Base-by-base conservation (phyloP, 805 yeast species). In the Barnettozyma vustinii region DNA sequence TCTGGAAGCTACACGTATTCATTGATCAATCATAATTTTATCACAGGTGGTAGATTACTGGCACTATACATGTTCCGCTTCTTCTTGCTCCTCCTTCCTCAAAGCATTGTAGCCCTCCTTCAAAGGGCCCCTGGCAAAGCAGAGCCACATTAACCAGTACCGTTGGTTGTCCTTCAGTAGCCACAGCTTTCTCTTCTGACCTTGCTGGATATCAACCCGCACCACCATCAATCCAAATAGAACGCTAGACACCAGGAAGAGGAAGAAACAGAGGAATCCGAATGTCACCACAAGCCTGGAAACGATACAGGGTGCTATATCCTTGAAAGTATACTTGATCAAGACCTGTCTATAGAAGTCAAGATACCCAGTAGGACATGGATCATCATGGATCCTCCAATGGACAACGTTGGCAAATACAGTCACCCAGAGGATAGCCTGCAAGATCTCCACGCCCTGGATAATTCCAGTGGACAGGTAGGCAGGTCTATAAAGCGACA, bases 91-190 rank as follows among this genome's bases (percentile, higher is more conserved):
- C 20, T 35, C 20, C 20, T 35, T 35, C 12, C 37, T 35, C 18
- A 35, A 16, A 5, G 37, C 37, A 16, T 35, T 16, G 20, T 16
- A 35, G 18, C 20, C 40, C 40, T 16, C 40, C n/a, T 37, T 37
- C 26, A 37, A 37, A 16, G 40, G 40, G 15, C 23, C 40, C 7
- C 40, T n/a, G n/a, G 40, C 40, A 37, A 37, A 37, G 26, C 40
- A 37, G 8, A 37, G 23, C 40, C 40, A 37, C 40, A 37, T 37
- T 19, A 37, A 37, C 40, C 40, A 37, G 23, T 37, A 37, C 23
- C 40, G 40, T 19, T n/a, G 20, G 23, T 37, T 37, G 23, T 37
- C 40, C 40, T 10, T 37, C 23, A 37, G n/a, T 20, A 37, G 15
- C 40, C 40, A 37, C 23, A 37, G 15, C 20, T 8, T 19, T 37